A percentile compares a stretch with the other conserved stretches of the same genome.
Evolutionary conservation across 345 rosid species (phyloP).

Genomic region (Alliaria petiolata): DNA sequence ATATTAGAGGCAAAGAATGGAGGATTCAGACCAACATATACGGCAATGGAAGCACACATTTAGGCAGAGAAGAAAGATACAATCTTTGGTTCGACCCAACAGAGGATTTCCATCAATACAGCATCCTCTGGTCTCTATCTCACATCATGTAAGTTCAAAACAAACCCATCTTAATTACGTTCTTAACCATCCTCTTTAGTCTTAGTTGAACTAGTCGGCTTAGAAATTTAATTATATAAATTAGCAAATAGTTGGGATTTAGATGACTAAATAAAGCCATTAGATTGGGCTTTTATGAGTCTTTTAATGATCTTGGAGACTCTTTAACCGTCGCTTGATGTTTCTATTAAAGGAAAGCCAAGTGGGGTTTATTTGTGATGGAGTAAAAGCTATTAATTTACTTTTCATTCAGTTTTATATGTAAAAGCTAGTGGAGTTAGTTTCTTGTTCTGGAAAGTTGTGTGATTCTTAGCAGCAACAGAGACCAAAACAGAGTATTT

Average conservation of each 20-base stretch:
- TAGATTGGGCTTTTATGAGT: not conserved
- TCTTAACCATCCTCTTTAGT: not conserved
- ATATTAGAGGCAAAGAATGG: conserved; percentile 97
- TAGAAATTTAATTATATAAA: not conserved
- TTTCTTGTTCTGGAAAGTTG: conserved; percentile 16
- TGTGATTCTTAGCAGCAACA: not conserved
- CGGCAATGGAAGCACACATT: conserved; percentile 83
- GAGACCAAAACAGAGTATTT: conserved; percentile 1
- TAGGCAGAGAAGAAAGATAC: conserved; percentile 96
- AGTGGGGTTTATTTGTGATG: conserved; percentile 1
- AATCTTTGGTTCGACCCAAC: conserved; percentile 94
- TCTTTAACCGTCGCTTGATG: conserved; percentile 9
- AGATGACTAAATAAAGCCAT: not conserved
- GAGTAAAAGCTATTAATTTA: not conserved
- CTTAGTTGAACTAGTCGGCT: not conserved
- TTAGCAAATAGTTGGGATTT: not conserved
- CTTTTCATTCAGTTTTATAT: not conserved
- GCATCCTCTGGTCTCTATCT: conserved; percentile 83
- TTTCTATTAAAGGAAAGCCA: conserved; percentile 8
- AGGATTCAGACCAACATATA: conserved; percentile 95
- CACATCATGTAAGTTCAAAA: conserved; percentile 63
- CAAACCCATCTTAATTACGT: not conserved
- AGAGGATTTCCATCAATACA: conserved; percentile 88
- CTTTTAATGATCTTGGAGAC: no score
- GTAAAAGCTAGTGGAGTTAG: conserved; percentile 2